Conservation (phyloP, 495 filamentous ascomycete genomes). For the Lindgomyces ingoldianus region DNA sequence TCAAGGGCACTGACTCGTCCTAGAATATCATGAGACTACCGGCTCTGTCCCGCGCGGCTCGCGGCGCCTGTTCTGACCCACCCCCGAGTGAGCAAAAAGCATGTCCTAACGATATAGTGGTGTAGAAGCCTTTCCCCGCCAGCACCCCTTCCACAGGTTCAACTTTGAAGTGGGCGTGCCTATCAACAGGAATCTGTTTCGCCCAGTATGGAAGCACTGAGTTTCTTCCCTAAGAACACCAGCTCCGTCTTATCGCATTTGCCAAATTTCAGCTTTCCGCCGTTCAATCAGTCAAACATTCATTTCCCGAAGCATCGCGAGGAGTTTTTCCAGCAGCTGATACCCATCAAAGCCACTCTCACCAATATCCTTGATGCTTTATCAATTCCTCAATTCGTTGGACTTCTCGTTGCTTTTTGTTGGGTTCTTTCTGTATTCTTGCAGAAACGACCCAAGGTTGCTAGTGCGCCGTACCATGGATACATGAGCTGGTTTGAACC, state of each 20-base stretch:
- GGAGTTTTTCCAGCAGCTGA: constrained; percentile 6
- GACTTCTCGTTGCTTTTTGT: background rate
- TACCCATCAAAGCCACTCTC: constrained; percentile 2
- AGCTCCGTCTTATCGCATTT: constrained; percentile 14
- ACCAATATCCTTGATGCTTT: background rate
- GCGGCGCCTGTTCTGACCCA: background rate
- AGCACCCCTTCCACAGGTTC: background rate
- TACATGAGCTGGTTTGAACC: no score
- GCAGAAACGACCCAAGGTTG: constrained; percentile 1
- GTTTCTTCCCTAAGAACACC: constrained; percentile 1
- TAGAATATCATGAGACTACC: constrained; percentile 1
- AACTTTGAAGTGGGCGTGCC: background rate
- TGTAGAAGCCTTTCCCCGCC: constrained; percentile 1
- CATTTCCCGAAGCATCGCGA: constrained; percentile 13
- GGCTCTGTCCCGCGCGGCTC: background rate
- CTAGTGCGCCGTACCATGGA: no score
- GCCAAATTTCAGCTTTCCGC: background rate
- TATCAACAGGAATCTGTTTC: background rate
- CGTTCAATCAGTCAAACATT: constrained; percentile 14
- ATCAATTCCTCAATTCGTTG: constrained; percentile 1
- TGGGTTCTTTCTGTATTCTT: background rate
- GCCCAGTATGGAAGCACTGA: constrained; percentile 4
- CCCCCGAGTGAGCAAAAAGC: background rate
- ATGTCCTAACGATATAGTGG: constrained; percentile 4
- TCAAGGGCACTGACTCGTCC: background rate